phyloP scores from a whole-genome alignment of 2,329 filamentous ascomycete species.

The Aspergillus tubingensis region DNA sequence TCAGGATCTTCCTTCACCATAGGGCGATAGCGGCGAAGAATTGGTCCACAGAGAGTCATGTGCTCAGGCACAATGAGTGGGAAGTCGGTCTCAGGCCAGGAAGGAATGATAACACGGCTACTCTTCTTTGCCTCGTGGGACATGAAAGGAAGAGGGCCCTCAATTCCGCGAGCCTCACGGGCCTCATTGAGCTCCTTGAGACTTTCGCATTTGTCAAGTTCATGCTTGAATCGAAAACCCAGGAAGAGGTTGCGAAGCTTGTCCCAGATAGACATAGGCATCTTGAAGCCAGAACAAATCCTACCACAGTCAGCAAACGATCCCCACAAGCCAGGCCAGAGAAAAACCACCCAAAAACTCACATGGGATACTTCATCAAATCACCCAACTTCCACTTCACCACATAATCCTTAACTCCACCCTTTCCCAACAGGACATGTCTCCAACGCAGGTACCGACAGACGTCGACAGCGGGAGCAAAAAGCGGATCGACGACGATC shows the following conservation, averaged over 20 bases:
- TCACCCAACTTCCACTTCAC: slow-evolving; percentile 35
- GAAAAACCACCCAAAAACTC: background rate
- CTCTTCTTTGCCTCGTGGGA: background rate
- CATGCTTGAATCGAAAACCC: slow-evolving; percentile 23
- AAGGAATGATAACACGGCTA: slow-evolving; percentile 22
- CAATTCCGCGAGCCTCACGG: slow-evolving; percentile 27
- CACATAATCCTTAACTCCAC: slow-evolving; percentile 47
- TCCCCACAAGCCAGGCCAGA: too few species aligned
- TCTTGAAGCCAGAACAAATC: slow-evolving; percentile 44
- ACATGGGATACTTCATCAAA: slow-evolving; percentile 25
- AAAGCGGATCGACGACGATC: slow-evolving; percentile 43
- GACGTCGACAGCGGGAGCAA: slow-evolving; percentile 44
- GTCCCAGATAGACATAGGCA: slow-evolving; percentile 41
- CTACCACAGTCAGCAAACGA: slow-evolving; percentile 22
- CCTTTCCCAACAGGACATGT: slow-evolving; percentile 44
- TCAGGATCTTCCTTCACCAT: slow-evolving; percentile 40
- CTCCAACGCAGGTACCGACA: slow-evolving; percentile 36
- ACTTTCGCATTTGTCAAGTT: slow-evolving; percentile 19
- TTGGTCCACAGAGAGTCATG: slow-evolving; percentile 47
- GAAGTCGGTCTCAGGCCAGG: slow-evolving; percentile 34
- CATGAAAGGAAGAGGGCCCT: slow-evolving; percentile 19
- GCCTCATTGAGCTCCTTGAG: slow-evolving; percentile 23
- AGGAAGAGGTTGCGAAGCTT: slow-evolving; percentile 45
- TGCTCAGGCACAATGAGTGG: slow-evolving; percentile 37
- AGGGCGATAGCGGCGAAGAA: slow-evolving; percentile 35